Conservation (phyloP, 495 filamentous ascomycete species). For the Tuber borchii region DNA sequence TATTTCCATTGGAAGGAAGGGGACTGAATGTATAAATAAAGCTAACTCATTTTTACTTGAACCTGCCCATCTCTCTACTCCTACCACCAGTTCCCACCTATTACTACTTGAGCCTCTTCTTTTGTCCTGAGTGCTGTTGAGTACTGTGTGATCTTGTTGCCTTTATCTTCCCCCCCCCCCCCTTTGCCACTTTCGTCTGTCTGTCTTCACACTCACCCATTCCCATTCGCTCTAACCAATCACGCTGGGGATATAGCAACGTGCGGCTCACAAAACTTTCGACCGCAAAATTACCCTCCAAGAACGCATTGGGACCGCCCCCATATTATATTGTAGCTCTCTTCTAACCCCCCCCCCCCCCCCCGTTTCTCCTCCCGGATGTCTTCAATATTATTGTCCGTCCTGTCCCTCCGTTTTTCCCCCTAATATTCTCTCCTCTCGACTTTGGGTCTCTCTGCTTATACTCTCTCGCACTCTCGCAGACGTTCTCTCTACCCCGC, state of each 20-base stretch:
- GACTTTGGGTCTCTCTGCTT: not conserved
- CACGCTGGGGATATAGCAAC: not conserved
- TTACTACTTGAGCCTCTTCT: not conserved
- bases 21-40: not conserved
- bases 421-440: slow-evolving; percentile 17
- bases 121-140: not conserved
- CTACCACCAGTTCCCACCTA: not conserved
- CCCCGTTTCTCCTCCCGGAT: slow-evolving; percentile 9
- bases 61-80: not conserved
- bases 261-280: slow-evolving; percentile 3
- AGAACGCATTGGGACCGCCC: not conserved
- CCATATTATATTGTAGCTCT: slow-evolving; percentile 12
- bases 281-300: not conserved
- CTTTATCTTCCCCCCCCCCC: not conserved
- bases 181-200: not conserved
- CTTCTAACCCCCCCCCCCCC: slow-evolving; percentile 10
- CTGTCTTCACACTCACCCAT: not conserved
- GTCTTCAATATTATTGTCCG: slow-evolving; percentile 22
- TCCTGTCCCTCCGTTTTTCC: slow-evolving; percentile 10
- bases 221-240: not conserved
- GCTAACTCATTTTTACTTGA: not conserved
- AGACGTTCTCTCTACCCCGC: slow-evolving; percentile 2
- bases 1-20: not conserved
- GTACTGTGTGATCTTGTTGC: not conserved
- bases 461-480: slow-evolving; percentile 11